Percentiles rank a stretch among this genome's conserved stretches.
These are phyloP conservation scores for Penicillium decumbens DNA, from an alignment of 2,329 filamentous ascomycete genomes.

Conservation along the genomic window DNA sequence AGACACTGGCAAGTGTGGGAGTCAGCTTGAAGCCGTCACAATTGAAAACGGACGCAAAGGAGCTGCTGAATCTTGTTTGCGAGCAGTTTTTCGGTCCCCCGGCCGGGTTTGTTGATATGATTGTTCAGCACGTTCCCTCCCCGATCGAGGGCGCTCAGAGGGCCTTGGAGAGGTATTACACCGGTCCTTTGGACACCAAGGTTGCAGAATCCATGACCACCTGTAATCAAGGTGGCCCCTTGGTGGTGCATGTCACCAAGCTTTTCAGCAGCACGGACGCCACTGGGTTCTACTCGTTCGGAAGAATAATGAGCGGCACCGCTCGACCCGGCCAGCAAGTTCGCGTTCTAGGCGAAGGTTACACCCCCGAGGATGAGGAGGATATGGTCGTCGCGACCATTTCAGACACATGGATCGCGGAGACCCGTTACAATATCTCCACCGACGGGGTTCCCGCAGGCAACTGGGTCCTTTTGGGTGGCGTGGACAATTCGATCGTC, in stretches of 20 bases:
- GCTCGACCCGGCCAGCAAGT: constrained; percentile 77
- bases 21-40: constrained; percentile 89
- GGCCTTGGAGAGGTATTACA: constrained; percentile 83
- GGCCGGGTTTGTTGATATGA: constrained; percentile 91
- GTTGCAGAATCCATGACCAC: constrained; percentile 72
- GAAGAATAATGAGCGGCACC: constrained; percentile 87
- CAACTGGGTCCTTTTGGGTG: constrained; percentile 85
- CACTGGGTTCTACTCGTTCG: constrained; percentile 84
- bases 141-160: constrained; percentile 71
- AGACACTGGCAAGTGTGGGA: constrained; percentile 71
- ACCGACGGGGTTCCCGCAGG: constrained; percentile 90
- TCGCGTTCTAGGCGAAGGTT: constrained; percentile 87
- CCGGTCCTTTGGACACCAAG: constrained; percentile 78
- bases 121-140: constrained; percentile 82
- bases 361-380: constrained; percentile 95
- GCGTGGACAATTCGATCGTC: constrained; percentile 95
- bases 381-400: constrained; percentile 89
- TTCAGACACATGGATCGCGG: constrained; percentile 79
- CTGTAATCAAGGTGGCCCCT: constrained; percentile 82
- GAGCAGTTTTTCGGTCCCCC: constrained; percentile 92
- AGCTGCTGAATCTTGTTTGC: constrained; percentile 82
- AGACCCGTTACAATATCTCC: constrained; percentile 88
- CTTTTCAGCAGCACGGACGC: constrained; percentile 86
- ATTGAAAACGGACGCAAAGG: constrained; percentile 82
- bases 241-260: constrained; percentile 90